Conservation (phyloP, 306 rosid genomes). For the Senna tora region DNA sequence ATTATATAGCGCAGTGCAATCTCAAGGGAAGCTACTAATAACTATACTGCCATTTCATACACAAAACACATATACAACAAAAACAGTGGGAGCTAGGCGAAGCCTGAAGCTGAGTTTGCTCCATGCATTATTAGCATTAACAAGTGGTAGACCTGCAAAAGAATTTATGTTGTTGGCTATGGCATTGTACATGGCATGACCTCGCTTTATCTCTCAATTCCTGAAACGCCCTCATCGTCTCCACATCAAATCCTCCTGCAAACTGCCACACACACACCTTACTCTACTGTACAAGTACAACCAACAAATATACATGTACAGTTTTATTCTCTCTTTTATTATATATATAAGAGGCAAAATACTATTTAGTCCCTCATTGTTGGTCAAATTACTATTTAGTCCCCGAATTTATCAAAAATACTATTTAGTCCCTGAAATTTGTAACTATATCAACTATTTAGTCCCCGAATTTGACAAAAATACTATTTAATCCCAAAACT, state of each 20-base stretch:
- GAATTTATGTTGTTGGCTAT: slow-evolving; percentile 71
- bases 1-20: slow-evolving; percentile 3
- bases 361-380: too few species aligned
- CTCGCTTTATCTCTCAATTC: slow-evolving; percentile 93
- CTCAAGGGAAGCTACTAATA: slow-evolving; percentile 40
- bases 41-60: slow-evolving; percentile 46
- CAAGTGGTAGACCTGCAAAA: slow-evolving; percentile 71
- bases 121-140: slow-evolving; percentile 48
- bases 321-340: too few species aligned
- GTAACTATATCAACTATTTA: too few species aligned
- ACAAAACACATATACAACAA: slow-evolving; percentile 59
- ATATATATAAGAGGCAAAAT: too few species aligned
- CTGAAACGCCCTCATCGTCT: slow-evolving; percentile 94
- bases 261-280: slow-evolving; percentile 59
- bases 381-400: too few species aligned
- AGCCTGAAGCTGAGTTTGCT: slow-evolving; percentile 82
- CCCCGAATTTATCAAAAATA: too few species aligned
- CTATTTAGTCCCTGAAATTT: too few species aligned
- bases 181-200: slow-evolving; percentile 84
- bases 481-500: too few species aligned
- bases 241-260: slow-evolving; percentile 95
- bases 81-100: neutral
- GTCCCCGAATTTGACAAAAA: too few species aligned
- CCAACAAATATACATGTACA: too few species aligned
- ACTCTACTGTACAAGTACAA: too few species aligned